Conservation (phyloP, 306 rosid species). For the Ochetophila trinervis region DNA sequence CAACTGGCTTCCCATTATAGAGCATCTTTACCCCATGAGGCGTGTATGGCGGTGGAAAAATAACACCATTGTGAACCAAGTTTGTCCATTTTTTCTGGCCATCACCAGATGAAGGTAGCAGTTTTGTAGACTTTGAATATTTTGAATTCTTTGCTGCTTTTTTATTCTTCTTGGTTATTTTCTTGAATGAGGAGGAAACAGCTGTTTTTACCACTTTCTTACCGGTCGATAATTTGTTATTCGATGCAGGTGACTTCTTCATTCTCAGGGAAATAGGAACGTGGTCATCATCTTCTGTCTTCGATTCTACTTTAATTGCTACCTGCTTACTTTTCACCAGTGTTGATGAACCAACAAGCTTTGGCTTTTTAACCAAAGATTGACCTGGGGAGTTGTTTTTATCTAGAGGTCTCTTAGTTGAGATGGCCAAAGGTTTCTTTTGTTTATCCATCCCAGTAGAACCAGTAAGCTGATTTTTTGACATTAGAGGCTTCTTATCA, state of each 20-base stretch:
- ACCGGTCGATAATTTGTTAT: conserved; percentile 23
- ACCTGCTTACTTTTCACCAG: conserved; percentile 32
- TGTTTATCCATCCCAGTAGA: conserved; percentile 29
- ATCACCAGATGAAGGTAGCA: conserved; percentile 83
- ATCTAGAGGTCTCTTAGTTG: conserved; percentile 50
- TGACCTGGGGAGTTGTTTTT: conserved; percentile 25
- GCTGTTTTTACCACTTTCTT: conserved; percentile 29
- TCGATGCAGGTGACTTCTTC: conserved; percentile 30
- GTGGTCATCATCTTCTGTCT: conserved; percentile 41
- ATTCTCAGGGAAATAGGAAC: conserved; percentile 47
- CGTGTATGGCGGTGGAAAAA: conserved; percentile 85
- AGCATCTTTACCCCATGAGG: conserved; percentile 78
- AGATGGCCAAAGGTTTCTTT: conserved; percentile 21
- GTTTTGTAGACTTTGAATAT: conserved; percentile 71
- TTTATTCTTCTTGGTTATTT: conserved; percentile 28
- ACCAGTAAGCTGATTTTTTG: conserved; percentile 41
- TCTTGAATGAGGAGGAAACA: conserved; percentile 37
- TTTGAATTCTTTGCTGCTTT: conserved; percentile 47
- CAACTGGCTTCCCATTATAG: conserved; percentile 71
- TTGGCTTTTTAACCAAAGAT: conserved; percentile 39
- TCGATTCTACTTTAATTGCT: conserved; percentile 30
- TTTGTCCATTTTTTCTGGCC: conserved; percentile 97
- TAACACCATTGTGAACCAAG: conserved; percentile 89
- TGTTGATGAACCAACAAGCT: conserved; percentile 30
- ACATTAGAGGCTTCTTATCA: conserved; percentile 39